Evolutionary conservation across 2,329 filamentous ascomycete species (phyloP).

Genomic region (Emergomyces orientalis): DNA sequence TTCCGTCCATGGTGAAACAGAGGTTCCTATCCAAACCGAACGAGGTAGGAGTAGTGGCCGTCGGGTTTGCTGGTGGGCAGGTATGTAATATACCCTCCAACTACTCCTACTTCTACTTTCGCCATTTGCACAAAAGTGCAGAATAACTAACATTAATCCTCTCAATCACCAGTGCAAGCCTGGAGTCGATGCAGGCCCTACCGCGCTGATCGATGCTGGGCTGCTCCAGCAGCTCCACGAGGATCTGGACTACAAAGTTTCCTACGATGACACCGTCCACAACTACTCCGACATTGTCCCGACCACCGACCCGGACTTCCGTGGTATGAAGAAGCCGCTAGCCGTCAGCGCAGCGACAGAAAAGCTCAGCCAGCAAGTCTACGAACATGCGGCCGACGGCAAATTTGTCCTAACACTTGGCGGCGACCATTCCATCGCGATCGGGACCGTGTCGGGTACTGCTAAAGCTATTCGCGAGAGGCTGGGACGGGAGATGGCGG

Average conservation of each 20-base stretch:
- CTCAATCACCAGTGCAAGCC: slow-evolving; percentile 59
- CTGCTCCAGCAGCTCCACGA: slow-evolving; percentile 72
- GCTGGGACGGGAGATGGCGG: slow-evolving; percentile 69
- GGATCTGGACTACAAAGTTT: slow-evolving; percentile 80
- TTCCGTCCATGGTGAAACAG: slow-evolving; percentile 49
- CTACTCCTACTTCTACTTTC: slow-evolving; percentile 1
- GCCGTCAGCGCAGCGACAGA: slow-evolving; percentile 78
- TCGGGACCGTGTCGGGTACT: slow-evolving; percentile 81
- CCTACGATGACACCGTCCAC: slow-evolving; percentile 75
- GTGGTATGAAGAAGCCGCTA: slow-evolving; percentile 88
- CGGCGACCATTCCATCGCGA: slow-evolving; percentile 92
- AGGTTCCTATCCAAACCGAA: slow-evolving; percentile 73
- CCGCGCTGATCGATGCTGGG: slow-evolving; percentile 78
- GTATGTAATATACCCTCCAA: slow-evolving; percentile 41
- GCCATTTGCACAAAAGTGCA: slow-evolving; percentile 8
- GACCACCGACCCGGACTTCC: slow-evolving; percentile 62
- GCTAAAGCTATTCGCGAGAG: slow-evolving; percentile 80
- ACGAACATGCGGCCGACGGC: slow-evolving; percentile 72
- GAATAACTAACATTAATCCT: not conserved
- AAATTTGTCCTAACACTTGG: slow-evolving; percentile 87
- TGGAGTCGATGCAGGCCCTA: slow-evolving; percentile 83
- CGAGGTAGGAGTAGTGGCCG: slow-evolving; percentile 83
- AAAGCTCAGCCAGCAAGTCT: slow-evolving; percentile 72
- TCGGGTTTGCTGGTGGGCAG: slow-evolving; percentile 94
- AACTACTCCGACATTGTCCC: slow-evolving; percentile 69